Percentiles rank a stretch among this genome's conserved stretches.
phyloP scores from a whole-genome alignment of 1,284 basidiomycete species.

The Ceratobasidium sp. region DNA sequence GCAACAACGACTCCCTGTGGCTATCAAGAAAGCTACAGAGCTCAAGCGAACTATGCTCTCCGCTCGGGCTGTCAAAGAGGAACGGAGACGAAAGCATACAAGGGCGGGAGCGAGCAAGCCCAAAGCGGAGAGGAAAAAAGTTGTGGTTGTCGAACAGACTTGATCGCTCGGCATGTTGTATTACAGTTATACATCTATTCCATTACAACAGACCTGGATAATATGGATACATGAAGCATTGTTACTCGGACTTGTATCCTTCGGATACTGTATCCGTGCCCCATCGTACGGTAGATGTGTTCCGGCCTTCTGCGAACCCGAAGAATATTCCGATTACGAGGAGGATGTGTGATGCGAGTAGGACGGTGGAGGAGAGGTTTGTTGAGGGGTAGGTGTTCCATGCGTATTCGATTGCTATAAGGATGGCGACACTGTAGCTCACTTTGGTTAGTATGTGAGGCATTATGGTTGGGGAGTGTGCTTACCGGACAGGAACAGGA shows the following conservation, averaged over 20 bases:
- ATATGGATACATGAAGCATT: neutral
- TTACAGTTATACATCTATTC: neutral
- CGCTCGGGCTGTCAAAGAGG: conserved; percentile 90
- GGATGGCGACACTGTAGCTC: conserved; percentile 68
- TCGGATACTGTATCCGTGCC: neutral
- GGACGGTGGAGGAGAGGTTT: conserved; percentile 71
- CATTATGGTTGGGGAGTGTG: conserved; percentile 29
- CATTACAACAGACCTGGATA: too few species aligned
- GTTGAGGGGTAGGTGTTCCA: conserved; percentile 93
- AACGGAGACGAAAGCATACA: conserved; percentile 89
- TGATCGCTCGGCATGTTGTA: conserved; percentile 53
- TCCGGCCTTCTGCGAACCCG: conserved; percentile 59
- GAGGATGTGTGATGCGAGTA: conserved; percentile 70
- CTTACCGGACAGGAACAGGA: conserved; percentile 73
- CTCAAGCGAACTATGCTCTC: conserved; percentile 96
- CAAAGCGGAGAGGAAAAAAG: conserved; percentile 90
- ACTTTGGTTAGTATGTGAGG: too few species aligned
- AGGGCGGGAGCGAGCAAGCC: conserved; percentile 89
- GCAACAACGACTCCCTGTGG: conserved; percentile 88
- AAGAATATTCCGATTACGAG: conserved; percentile 77
- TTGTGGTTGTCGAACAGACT: conserved; percentile 83
- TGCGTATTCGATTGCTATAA: conserved; percentile 80
- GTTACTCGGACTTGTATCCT: conserved; percentile 14
- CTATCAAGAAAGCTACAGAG: conserved; percentile 87
- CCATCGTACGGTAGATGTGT: conserved; percentile 35